Conservation (phyloP, 225 moss, liverwort and hornwort species). For the Sphagnum contortum region DNA sequence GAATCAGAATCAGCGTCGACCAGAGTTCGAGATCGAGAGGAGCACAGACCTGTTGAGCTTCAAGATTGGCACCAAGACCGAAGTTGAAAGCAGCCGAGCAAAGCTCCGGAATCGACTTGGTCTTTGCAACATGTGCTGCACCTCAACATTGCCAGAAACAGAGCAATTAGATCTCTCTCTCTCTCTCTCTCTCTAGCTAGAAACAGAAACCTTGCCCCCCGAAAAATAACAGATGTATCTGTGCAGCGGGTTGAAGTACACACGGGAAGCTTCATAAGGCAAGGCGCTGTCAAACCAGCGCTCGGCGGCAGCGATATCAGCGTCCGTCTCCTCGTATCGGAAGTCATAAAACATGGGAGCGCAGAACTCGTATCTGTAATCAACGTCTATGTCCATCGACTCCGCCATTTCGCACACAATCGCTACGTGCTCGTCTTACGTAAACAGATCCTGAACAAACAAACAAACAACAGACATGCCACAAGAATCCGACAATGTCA, state of each 20-base stretch:
- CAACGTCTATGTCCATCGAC: conserved; percentile 13
- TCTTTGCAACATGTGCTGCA: conserved; percentile 46
- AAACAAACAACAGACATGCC: no score
- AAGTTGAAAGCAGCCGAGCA: conserved; percentile 36
- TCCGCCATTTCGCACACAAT: neutral
- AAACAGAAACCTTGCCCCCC: no score
- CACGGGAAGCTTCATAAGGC: conserved; percentile 57
- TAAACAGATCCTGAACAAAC: no score
- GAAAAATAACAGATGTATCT: no score
- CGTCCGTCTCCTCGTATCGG: conserved; percentile 39
- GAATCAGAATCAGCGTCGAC: no score
- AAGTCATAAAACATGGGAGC: conserved; percentile 51
- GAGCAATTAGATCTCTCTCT: no score
- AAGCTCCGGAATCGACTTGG: conserved; percentile 50
- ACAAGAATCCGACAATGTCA: no score
- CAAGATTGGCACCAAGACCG: conserved; percentile 30
- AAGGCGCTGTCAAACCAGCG: conserved; percentile 45
- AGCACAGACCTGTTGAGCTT: conserved; percentile 41
- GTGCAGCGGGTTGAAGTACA: neutral
- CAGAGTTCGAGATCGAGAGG: no score
- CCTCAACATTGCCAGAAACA: no score
- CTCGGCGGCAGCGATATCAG: conserved; percentile 40
- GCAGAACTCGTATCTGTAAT: conserved; percentile 55
- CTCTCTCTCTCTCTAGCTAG: no score
- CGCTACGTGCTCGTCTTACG: no score